Evolutionary conservation across 1,284 basidiomycete genomes (phyloP), one percentile per base, ranked within the genome.

Genomic region (Mrakiaceae sp.): DNA sequence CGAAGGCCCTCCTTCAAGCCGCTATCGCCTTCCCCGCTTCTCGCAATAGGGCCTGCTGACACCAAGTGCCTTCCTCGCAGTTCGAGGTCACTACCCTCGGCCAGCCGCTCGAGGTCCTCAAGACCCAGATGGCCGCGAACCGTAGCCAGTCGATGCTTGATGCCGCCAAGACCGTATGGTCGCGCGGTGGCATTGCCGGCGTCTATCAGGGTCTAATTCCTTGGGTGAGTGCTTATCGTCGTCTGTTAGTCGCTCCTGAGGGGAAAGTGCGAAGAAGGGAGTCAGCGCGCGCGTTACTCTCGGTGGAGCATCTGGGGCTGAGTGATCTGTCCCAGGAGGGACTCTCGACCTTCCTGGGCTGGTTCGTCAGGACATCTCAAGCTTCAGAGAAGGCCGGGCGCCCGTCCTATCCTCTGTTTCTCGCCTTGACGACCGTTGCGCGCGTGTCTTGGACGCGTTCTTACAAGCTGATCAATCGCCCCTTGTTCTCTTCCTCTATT

Each of bases 171-270:
- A 86, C 87, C 5, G 90, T 98, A 67, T 95, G 91, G 88, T 83
- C 86, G 71, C 87, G 96, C 70, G 96, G 96, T 70, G 93, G 95
- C 69, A 77, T 88, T 64, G 75, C 81, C 52, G 96, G 96, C 56
- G 94, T 97, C 81, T 99, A 93, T 79, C 96, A 99, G 78, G 96
- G 96, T 70, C 84, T 99, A 66, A 98, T 98, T 75, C 96, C 95
- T 72, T 98, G 95, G 95, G 90, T 91, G 70, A 69, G 84, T 77
- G 5, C 59, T 66, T 39, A 43, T 16, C 40, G 55, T 9, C 56
- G 52, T 53, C n/a, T 53, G 4, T 6, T 7, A 5, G 5, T 42
- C 53, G 11, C 8, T 11, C 11, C n/a, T 52, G 49, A 47, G 40
- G 46, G 16, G 51, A 46, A 7, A n/a, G 44, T 64, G 50, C 46